Conservation (phyloP, 1,284 basidiomycete genomes). For the Peniophora sp. region DNA sequence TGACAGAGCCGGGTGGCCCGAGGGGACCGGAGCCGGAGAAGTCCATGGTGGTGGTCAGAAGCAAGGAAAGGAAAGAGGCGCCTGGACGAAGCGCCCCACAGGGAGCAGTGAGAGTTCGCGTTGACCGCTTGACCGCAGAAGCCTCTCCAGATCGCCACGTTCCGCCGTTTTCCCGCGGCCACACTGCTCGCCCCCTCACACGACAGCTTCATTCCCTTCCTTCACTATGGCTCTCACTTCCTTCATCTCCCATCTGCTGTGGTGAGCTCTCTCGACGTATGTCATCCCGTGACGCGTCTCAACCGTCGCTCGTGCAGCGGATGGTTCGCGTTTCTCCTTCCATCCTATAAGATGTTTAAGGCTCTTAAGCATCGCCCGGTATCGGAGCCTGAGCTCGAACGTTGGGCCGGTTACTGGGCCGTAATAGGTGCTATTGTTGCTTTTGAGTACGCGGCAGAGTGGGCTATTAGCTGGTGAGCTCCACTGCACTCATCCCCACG, state of each 20-base stretch:
- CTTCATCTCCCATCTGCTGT: constrained; percentile 35
- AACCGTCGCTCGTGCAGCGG: constrained; percentile 36
- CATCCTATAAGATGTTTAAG: constrained; percentile 59
- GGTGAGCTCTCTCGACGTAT: constrained; percentile 14
- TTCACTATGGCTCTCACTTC: constrained; percentile 34
- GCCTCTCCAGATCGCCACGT: too few species aligned
- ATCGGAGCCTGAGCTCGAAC: constrained; percentile 49
- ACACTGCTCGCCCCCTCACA: too few species aligned
- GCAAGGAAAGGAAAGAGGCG: background rate
- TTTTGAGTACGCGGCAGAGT: constrained; percentile 61
- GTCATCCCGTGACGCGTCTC: too few species aligned
- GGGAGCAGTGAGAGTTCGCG: too few species aligned
- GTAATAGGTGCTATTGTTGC: constrained; percentile 58
- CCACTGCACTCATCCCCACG: background rate
- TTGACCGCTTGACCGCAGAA: too few species aligned
- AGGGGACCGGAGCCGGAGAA: constrained; percentile 15
- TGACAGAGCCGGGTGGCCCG: constrained; percentile 5
- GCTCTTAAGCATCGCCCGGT: constrained; percentile 51
- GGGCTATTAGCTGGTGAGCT: constrained; percentile 64
- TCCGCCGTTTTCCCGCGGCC: too few species aligned
- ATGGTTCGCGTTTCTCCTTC: constrained; percentile 62
- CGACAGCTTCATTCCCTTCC: background rate
- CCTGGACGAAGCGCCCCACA: background rate
- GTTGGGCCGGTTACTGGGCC: constrained; percentile 57
- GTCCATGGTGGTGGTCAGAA: constrained; percentile 16